Evolutionary conservation across 2,329 filamentous ascomycete genomes (phyloP).

Genomic region (Endoconidiophora polonica): DNA sequence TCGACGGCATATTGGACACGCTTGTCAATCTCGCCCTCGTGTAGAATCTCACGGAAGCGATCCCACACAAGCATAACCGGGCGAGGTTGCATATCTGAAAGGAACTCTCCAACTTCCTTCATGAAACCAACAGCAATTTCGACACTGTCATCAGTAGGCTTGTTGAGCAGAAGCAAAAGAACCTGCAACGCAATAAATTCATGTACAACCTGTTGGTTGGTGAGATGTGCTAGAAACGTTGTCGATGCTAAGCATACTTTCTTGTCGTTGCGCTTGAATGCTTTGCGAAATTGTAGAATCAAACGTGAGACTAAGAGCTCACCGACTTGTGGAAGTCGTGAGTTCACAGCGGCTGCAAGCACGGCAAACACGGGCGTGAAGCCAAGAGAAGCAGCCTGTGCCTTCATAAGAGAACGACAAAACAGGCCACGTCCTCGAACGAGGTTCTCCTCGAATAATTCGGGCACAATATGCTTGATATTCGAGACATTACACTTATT

Average conservation of each 20-base stretch:
- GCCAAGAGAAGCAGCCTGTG: constrained; percentile 83
- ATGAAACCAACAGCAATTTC: constrained; percentile 93
- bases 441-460: constrained; percentile 89
- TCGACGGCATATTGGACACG: constrained; percentile 99
- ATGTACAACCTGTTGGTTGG: constrained; percentile 90
- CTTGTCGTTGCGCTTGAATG: constrained; percentile 93
- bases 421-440: constrained; percentile 82
- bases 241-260: constrained; percentile 84
- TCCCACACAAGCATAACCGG: constrained; percentile 88
- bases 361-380: constrained; percentile 95
- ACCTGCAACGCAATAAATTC: constrained; percentile 91
- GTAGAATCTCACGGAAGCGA: constrained; percentile 84
- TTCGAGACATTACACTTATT: constrained; percentile 98
- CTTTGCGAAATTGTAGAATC: constrained; percentile 85
- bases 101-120: constrained; percentile 78
- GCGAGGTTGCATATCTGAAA: constrained; percentile 85
- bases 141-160: constrained; percentile 92
- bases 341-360: constrained; percentile 93
- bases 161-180: constrained; percentile 75
- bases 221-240: constrained; percentile 86
- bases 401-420: constrained; percentile 95
- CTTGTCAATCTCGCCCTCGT: constrained; percentile 95
- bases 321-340: constrained; percentile 86
- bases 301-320: constrained; percentile 75
- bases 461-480: constrained; percentile 93